Percentiles rank a stretch among this genome's conserved stretches.
These are phyloP conservation scores for Trichaptum fuscoviolaceum DNA, from an alignment of 768 basidiomycete genomes.

Conservation along the genomic window DNA sequence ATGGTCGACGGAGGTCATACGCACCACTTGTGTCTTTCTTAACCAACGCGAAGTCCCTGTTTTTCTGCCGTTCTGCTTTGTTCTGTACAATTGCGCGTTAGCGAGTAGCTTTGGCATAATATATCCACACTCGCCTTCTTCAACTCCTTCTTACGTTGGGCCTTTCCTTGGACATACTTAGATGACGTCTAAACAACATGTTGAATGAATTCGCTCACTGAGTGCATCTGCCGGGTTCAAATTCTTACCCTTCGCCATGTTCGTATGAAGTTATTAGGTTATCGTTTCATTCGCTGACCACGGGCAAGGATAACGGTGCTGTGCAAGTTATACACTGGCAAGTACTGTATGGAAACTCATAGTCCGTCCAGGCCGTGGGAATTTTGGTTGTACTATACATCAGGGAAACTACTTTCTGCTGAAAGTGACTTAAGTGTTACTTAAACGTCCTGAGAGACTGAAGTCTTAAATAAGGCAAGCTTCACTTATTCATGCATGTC, in stretches of 20 bases:
- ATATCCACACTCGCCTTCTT: conserved; percentile 65
- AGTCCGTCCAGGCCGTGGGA: no score
- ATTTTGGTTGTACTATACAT: no score
- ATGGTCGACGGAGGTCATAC: conserved; percentile 12
- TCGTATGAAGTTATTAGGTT: background rate
- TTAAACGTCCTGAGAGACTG: no score
- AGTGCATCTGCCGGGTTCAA: conserved; percentile 93
- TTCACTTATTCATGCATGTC: no score
- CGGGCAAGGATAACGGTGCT: no score
- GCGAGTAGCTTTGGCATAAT: conserved; percentile 9
- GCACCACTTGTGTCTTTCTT: conserved; percentile 90
- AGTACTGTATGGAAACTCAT: no score
- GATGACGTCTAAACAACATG: background rate
- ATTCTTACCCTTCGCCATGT: conserved; percentile 81
- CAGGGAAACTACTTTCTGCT: no score
- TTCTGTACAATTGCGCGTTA: conserved; percentile 46
- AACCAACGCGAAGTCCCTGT: conserved; percentile 83
- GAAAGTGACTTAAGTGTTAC: no score
- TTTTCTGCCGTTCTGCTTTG: conserved; percentile 76
- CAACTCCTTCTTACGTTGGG: conserved; percentile 88
- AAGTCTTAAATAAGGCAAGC: no score
- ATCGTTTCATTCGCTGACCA: no score
- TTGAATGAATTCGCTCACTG: conserved; percentile 45
- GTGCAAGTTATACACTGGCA: no score
- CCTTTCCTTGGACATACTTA: conserved; percentile 59